Evolutionary conservation across 768 basidiomycete species (phyloP), one percentile per base, ranked within the genome.

Genomic region (Russula griseocarnosa): DNA sequence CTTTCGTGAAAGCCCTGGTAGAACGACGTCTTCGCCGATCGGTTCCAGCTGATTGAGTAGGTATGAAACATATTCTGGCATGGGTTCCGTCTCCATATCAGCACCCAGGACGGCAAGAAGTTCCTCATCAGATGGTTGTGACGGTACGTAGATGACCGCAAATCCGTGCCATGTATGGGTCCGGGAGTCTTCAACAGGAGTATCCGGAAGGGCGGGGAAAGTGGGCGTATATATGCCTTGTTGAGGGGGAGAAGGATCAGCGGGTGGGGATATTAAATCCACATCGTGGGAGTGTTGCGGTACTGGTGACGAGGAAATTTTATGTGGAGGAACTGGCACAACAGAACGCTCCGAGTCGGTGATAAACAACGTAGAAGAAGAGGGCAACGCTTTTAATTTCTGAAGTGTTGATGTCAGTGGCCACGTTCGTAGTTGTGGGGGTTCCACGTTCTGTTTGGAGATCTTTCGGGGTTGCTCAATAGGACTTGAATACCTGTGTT

Each of bases 91-190:
- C 20, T 56, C 24, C 42, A 65, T 14, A 9, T 52, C 60, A 26
- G 32, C 42, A 40, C 55, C 11, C n/a, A 65, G 24, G 20, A 42
- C 50, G 1, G 64, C 64, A 46, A 65, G 64, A 10, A 65, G 64
- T 50, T 65, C 64, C 50, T 65, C 64, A 47, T 65, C 64, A 3
- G 64, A 56, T 0, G 60, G 64, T 28, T 65, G 64, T n/a, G 49
- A 26, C 2, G 60, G 59, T 1, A 46, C 22, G 26, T 65, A 57
- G 36, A 65, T 65, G 55, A 61, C 49, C 6, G 64, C 64, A n/a
- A 57, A 65, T n/a, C 59, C 59, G 10, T 60, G 49, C 55, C 60
- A 57, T 47, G 55, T 22, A 10, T 24, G 24, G 28, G 22, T 13
- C 24, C 16, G 30, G 16, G 49, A 24, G 42, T 65, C 55, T 42